These are phyloP conservation scores for Ophiosphaerella narmari DNA, from an alignment of 2,329 filamentous ascomycete genomes.

Conservation along the genomic window DNA sequence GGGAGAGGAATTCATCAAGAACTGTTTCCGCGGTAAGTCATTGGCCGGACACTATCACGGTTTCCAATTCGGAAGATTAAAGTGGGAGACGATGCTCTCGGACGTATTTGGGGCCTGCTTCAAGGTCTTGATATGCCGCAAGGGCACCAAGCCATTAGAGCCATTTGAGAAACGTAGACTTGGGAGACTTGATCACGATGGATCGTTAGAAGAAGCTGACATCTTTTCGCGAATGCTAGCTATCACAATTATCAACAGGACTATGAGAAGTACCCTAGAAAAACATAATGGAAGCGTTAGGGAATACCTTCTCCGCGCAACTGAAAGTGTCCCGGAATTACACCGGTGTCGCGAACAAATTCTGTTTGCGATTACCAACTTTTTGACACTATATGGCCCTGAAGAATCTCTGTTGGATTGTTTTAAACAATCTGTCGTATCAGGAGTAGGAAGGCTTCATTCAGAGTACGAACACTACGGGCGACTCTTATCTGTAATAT, in stretches of 20 bases:
- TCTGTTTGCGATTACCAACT: background rate
- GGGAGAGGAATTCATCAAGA: slow-evolving; percentile 2
- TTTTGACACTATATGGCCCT: background rate
- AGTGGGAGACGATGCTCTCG: slow-evolving; percentile 6
- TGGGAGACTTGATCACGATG: too few species aligned
- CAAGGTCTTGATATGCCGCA: background rate
- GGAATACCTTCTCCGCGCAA: too few species aligned
- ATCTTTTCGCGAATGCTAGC: too few species aligned
- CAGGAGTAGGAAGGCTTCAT: too few species aligned
- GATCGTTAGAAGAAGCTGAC: too few species aligned
- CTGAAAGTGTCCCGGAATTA: background rate
- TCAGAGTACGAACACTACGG: too few species aligned
- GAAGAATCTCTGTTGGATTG: background rate
- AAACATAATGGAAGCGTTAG: too few species aligned
- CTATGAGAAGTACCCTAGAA: too few species aligned
- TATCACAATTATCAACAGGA: too few species aligned
- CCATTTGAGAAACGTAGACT: too few species aligned
- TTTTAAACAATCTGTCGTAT: background rate
- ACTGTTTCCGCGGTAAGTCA: background rate
- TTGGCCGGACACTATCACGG: background rate
- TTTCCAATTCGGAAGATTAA: slow-evolving; percentile 1
- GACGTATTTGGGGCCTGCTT: slow-evolving; percentile 3
- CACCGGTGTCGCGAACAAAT: background rate
- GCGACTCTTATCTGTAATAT: too few species aligned
- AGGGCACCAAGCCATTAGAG: background rate